phyloP scores from a whole-genome alignment of 768 basidiomycete genomes.

The Trametes cinnabarina region DNA sequence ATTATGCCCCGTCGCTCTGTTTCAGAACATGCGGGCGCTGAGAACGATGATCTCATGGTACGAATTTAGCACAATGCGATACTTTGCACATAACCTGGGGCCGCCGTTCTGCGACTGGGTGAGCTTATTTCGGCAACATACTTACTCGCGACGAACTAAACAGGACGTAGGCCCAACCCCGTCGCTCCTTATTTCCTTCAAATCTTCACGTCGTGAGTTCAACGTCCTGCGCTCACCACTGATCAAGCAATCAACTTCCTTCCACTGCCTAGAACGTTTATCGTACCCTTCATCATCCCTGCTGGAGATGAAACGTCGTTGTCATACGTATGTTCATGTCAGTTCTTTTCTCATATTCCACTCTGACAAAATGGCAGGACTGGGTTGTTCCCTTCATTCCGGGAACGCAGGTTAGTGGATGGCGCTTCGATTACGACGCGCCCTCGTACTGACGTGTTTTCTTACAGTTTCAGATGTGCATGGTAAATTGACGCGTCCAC shows the following conservation, averaged over 20 bases:
- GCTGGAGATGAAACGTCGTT: slow-evolving; percentile 41
- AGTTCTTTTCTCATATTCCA: background rate
- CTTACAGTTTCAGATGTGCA: slow-evolving; percentile 62
- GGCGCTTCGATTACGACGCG: background rate
- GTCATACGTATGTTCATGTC: slow-evolving; percentile 43
- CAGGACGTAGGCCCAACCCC: slow-evolving; percentile 46
- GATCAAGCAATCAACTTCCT: background rate
- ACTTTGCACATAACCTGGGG: slow-evolving; percentile 32
- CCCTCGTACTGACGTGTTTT: background rate
- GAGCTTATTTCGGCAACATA: background rate
- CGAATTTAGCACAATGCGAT: slow-evolving; percentile 32
- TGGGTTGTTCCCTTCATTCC: slow-evolving; percentile 59
- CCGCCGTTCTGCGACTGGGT: slow-evolving; percentile 30
- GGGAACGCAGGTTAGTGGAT: slow-evolving; percentile 46
- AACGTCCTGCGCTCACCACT: background rate
- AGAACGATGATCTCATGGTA: background rate
- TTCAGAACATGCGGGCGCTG: background rate
- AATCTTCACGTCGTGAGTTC: slow-evolving; percentile 57
- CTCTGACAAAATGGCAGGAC: slow-evolving; percentile 36
- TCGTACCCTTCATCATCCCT: slow-evolving; percentile 50
- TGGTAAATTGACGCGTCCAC: slow-evolving; percentile 40
- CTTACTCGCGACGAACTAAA: background rate
- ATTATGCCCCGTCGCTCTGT: background rate
- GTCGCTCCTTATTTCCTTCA: slow-evolving; percentile 57
- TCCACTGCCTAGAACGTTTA: slow-evolving; percentile 39